Evolutionary conservation across 805 yeast species (phyloP).

Genomic region (Blastobotrys terrestris): DNA sequence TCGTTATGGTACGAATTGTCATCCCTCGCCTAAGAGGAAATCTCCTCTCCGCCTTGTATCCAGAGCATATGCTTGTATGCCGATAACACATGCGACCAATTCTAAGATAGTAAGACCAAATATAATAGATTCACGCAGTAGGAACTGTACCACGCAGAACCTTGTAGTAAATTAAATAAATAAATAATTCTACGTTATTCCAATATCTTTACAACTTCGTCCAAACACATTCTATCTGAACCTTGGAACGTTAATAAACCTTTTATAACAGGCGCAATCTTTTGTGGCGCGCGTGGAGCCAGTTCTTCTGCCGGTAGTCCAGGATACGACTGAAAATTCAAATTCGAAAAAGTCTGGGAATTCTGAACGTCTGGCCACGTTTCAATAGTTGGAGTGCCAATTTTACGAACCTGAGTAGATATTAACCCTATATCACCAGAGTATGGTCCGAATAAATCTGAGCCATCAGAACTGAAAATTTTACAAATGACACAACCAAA

Average conservation of each 20-base stretch:
- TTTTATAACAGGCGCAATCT: background rate
- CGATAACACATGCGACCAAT: too few relatives aligned
- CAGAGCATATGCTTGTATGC: too few relatives aligned
- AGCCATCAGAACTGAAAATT: conserved; percentile 38
- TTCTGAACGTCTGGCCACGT: conserved; percentile 16
- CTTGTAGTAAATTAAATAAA: background rate
- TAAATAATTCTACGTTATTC: background rate
- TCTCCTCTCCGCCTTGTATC: too few relatives aligned
- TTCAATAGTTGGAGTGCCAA: conserved; percentile 40
- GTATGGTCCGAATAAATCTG: conserved; percentile 36
- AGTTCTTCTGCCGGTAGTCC: background rate
- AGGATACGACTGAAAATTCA: conserved; percentile 12
- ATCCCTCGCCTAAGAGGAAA: too few relatives aligned
- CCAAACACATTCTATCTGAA: conserved; percentile 7
- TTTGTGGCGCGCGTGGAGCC: conserved; percentile 8
- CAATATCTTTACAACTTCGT: conserved; percentile 2
- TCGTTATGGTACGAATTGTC: too few relatives aligned
- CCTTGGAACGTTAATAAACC: conserved; percentile 13
- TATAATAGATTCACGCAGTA: too few relatives aligned
- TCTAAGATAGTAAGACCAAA: too few relatives aligned
- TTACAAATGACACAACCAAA: conserved; percentile 56
- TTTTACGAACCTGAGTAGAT: conserved; percentile 44
- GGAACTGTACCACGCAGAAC: too few relatives aligned
- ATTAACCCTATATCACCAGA: conserved; percentile 54
- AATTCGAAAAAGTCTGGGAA: conserved; percentile 12